Evolutionary conservation across 73 alveolate species (phyloP).

Genomic region (Halteria grandinella): DNA sequence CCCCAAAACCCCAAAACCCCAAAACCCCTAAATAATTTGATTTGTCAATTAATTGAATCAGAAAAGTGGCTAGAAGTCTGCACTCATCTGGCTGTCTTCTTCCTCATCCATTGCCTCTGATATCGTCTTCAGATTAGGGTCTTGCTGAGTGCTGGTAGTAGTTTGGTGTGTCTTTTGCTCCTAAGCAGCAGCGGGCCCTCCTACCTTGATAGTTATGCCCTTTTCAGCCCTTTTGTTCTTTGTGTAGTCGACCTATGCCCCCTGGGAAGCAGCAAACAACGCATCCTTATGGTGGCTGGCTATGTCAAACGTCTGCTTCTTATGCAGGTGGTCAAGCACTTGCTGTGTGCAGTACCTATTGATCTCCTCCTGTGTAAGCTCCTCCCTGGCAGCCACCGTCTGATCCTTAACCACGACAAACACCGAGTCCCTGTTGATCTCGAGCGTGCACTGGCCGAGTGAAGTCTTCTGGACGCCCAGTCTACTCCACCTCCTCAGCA

Average conservation of each 20-base stretch:
- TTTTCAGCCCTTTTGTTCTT: constrained; percentile 35
- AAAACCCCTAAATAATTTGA: no score
- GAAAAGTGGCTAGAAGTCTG: no score
- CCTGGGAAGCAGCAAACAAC: constrained; percentile 6
- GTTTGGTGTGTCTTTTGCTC: no score
- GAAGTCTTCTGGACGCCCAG: constrained; percentile 15
- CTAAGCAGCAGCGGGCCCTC: no score
- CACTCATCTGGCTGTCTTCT: no score
- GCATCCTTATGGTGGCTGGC: constrained; percentile 36
- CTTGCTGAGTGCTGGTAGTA: no score
- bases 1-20: no score
- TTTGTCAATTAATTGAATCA: no score
- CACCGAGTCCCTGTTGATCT: constrained; percentile 44
- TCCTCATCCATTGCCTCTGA: no score
- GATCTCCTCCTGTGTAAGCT: constrained; percentile 58
- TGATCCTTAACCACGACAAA: constrained; percentile 53
- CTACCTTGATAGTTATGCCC: constrained; percentile 55
- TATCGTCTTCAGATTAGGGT: no score
- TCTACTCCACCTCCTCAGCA: constrained; percentile 51
- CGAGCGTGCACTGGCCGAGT: constrained; percentile 42
- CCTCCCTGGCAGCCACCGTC: constrained; percentile 19
- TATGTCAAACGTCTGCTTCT: neutral
- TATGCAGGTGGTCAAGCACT: constrained; percentile 22
- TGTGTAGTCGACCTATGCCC: constrained; percentile 14
- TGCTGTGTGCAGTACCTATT: constrained; percentile 24